These are phyloP conservation scores for Tulasnella sp. DNA, from an alignment of 768 basidiomycete species.

Conservation along the genomic window DNA sequence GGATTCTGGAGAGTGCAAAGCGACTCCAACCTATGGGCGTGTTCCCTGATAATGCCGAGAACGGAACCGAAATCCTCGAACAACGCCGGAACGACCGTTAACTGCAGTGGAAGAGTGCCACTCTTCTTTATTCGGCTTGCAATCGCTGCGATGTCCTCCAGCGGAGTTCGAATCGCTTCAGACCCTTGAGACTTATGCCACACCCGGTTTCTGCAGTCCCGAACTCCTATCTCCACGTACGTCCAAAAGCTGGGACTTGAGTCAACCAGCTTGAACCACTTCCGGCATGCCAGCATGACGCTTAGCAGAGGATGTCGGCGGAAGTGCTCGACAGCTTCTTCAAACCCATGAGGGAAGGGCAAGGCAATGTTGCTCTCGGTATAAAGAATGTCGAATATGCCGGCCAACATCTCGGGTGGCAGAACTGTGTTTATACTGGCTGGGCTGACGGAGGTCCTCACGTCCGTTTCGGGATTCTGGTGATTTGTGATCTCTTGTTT, in stretches of 20 bases:
- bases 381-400: not conserved
- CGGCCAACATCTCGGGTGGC: no score
- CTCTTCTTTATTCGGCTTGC: not conserved
- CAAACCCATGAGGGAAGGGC: not conserved
- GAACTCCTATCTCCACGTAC: not conserved
- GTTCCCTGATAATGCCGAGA: not conserved
- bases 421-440: no score
- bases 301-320: not conserved
- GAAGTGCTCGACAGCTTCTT: not conserved
- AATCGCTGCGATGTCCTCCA: not conserved
- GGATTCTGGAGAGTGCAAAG: not conserved
- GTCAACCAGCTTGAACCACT: not conserved
- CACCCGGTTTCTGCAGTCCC: not conserved
- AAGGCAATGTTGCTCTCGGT: not conserved
- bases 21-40: not conserved
- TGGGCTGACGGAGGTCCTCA: no score
- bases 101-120: not conserved
- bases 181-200: no score
- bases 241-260: not conserved
- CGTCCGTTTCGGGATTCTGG: no score
- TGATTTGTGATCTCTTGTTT: no score
- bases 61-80: not conserved
- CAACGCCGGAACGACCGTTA: not conserved
- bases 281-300: not conserved
- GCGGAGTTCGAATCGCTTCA: not conserved